Percentiles rank a stretch among this genome's conserved stretches.
Evolutionary conservation across 352 stramenopile genomes (phyloP).

Genomic region (Globisporangium alternatum): DNA sequence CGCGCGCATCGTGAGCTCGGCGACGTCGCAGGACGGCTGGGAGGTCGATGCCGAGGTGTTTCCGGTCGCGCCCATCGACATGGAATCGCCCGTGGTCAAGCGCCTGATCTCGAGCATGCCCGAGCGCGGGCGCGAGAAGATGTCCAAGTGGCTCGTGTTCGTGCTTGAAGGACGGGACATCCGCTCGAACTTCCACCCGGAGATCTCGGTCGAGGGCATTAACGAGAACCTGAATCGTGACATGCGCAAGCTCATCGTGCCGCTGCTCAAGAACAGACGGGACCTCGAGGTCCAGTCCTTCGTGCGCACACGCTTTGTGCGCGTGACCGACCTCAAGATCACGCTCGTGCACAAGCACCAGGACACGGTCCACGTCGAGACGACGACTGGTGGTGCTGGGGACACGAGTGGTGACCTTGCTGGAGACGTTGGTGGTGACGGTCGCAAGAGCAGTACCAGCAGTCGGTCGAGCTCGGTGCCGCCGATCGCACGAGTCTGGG

Average conservation of each 20-base stretch:
- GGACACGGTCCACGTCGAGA: slow-evolving; percentile 56
- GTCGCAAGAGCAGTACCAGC: slow-evolving; percentile 16
- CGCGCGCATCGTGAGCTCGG: slow-evolving; percentile 25
- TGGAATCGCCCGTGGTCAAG: slow-evolving; percentile 76
- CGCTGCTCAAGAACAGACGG: slow-evolving; percentile 63
- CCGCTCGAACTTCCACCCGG: slow-evolving; percentile 64
- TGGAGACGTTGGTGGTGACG: slow-evolving; percentile 2
- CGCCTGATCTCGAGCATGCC: slow-evolving; percentile 64
- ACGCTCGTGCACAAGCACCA: slow-evolving; percentile 55
- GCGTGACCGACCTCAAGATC: slow-evolving; percentile 66
- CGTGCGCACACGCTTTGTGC: slow-evolving; percentile 60
- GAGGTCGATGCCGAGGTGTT: slow-evolving; percentile 64
- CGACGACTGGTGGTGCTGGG: slow-evolving; percentile 3
- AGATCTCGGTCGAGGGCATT: slow-evolving; percentile 67
- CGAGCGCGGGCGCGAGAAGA: slow-evolving; percentile 57
- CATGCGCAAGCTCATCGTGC: slow-evolving; percentile 69
- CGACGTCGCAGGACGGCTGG: slow-evolving; percentile 42
- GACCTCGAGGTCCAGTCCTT: slow-evolving; percentile 67
- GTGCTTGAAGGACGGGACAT: slow-evolving; percentile 72
- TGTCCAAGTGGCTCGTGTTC: slow-evolving; percentile 72
- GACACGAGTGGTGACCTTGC: neutral
- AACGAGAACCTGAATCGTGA: slow-evolving; percentile 59
- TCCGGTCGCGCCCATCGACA: slow-evolving; percentile 60
- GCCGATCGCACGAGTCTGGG: slow-evolving; percentile 29
- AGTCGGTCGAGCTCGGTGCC: neutral